These are phyloP conservation scores for Ganoderma sp. DNA, from an alignment of 1,284 basidiomycete species.

Conservation along the genomic window DNA sequence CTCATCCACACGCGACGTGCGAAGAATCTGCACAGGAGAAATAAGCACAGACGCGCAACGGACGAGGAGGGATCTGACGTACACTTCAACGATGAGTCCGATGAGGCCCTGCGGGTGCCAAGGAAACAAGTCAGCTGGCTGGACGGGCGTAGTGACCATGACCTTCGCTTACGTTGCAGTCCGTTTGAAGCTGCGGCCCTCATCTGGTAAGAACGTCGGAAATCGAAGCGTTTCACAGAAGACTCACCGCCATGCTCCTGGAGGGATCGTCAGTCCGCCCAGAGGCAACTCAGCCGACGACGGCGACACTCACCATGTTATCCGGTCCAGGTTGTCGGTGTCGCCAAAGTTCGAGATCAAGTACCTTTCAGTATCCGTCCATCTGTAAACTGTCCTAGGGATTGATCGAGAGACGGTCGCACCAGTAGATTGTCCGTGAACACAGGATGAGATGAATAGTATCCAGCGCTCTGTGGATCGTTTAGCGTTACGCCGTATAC, in stretches of 20 bases:
- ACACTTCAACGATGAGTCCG: slow-evolving; percentile 39
- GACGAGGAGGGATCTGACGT: slow-evolving; percentile 13
- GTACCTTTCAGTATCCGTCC: slow-evolving; percentile 32
- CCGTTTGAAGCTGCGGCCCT: slow-evolving; percentile 37
- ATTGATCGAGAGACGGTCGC: not conserved
- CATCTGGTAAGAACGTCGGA: not conserved
- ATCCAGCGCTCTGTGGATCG: slow-evolving; percentile 30
- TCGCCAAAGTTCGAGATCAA: slow-evolving; percentile 39
- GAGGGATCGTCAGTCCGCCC: not conserved
- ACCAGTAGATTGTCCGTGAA: slow-evolving; percentile 40
- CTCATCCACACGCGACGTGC: slow-evolving; percentile 42
- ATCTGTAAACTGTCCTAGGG: not conserved
- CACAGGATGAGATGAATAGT: slow-evolving; percentile 38
- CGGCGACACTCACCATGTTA: slow-evolving; percentile 35
- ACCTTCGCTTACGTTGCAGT: slow-evolving; percentile 37
- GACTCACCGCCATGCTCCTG: slow-evolving; percentile 39
- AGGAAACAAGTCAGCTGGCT: not conserved
- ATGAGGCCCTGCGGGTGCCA: slow-evolving; percentile 33
- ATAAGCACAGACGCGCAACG: slow-evolving; percentile 5
- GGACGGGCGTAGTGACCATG: not conserved
- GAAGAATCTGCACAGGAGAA: slow-evolving; percentile 37
- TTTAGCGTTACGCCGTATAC: not conserved
- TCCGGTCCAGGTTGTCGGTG: slow-evolving; percentile 32
- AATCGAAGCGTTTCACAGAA: not conserved
- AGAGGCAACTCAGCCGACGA: not conserved